Base-by-base conservation (phyloP, 305 asterid species). In the Nicotiana rustica region DNA sequence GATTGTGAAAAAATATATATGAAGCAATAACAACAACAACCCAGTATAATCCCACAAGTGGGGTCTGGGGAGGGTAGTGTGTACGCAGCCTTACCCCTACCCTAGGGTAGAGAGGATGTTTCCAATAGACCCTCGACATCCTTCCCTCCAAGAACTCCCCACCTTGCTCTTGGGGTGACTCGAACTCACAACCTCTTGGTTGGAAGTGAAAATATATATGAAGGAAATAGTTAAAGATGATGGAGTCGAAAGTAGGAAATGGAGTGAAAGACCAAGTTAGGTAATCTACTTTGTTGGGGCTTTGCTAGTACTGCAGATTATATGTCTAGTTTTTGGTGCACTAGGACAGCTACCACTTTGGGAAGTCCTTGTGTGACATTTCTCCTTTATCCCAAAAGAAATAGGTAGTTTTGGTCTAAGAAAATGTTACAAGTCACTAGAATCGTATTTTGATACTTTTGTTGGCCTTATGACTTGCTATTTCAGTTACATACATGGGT, bases 401-500 rank as follows among this genome's bases (percentile, higher is more conserved):
- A 17, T 38, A 31, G 66, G 57, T 75, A 13, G 79, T 31, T 75
- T 59, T 76, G 17, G 80, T 31, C 52, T 31, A 76, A 76, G 66
- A 21, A 35, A 29, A 76, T 76, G 80, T 17, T 31, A 9, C 9
- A 56, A 55, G 52, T 55, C 57, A 29, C 80, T 55, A 76, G 12
- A 55, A 29, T 31, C 6, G 36, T 31, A 76, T 76, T 29, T 76
- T 76, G 80, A 76, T 76, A 55, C 49, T 31, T 31, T 14, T 33
- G 15, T 75, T 76, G 80, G 67, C 21, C 17, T 59, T 67, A 77
- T 84, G 61, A 68, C 77, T 67, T 80, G 77, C 44, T 19, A 57
- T 57, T 76, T 83, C 93, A 95, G 98, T 85, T 95, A 93, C 64
- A 90, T 95, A 77, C 99, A 96, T 56, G 98, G 98, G 85, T 89